Percentiles rank a stretch among this genome's conserved stretches.
Evolutionary conservation across 345 rosid species (phyloP).

Genomic region (Populus nigra): DNA sequence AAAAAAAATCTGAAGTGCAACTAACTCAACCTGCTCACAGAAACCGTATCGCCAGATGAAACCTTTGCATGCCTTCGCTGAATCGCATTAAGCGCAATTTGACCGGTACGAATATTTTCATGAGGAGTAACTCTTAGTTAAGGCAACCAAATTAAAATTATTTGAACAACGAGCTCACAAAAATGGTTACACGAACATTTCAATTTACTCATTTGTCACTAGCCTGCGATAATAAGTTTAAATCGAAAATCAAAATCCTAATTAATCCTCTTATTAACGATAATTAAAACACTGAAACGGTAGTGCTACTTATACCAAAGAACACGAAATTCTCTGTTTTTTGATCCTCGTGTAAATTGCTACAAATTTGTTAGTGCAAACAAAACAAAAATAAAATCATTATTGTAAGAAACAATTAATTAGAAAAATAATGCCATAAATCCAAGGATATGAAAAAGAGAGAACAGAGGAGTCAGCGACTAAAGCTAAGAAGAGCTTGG

Average conservation of each 20-base stretch:
- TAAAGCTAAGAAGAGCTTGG: constrained; percentile 66
- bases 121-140: constrained; percentile 72
- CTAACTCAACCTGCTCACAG: constrained; percentile 57
- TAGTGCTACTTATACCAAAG: background rate
- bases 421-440: background rate
- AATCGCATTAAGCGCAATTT: constrained; percentile 74
- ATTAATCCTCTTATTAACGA: background rate
- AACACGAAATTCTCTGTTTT: background rate
- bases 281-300: background rate
- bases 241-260: background rate
- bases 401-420: background rate
- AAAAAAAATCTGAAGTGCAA: background rate
- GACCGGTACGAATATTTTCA: constrained; percentile 52
- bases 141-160: constrained; percentile 29
- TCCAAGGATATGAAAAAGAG: constrained; percentile 33
- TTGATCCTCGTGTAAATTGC: background rate
- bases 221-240: background rate
- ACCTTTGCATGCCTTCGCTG: constrained; percentile 85
- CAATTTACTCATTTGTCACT: background rate
- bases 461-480: constrained; percentile 58
- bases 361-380: too few relatives aligned
- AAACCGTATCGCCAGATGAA: constrained; percentile 69
- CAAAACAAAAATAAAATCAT: too few relatives aligned
- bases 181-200: background rate
- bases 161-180: background rate